Evolutionary conservation across 129 eudicot species (phyloP).

Genomic region (Chrysanthemum makinoi): DNA sequence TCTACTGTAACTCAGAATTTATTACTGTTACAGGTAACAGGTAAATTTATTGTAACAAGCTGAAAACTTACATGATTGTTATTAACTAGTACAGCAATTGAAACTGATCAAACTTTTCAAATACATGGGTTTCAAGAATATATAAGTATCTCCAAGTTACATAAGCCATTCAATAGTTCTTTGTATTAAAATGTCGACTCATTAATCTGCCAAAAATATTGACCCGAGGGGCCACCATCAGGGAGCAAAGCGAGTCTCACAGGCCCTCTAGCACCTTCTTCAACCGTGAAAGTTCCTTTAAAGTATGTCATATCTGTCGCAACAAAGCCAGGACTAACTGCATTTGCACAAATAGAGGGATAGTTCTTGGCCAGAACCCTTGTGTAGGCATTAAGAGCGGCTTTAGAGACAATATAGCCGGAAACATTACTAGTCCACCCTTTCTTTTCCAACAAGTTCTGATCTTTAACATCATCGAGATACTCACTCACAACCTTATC

Average conservation of each 20-base stretch:
- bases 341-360: constrained; percentile 33
- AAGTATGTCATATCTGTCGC: constrained; percentile 39
- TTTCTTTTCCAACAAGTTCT: constrained; percentile 30
- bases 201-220: constrained; percentile 25
- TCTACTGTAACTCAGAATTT: too few species aligned
- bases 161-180: not conserved
- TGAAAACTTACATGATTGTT: too few species aligned
- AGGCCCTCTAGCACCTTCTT: constrained; percentile 48
- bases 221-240: constrained; percentile 38
- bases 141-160: not conserved
- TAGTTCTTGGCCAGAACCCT: constrained; percentile 37
- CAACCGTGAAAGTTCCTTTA: constrained; percentile 35
- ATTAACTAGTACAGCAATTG: too few species aligned
- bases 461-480: constrained; percentile 34
- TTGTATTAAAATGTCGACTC: constrained; percentile 11
- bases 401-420: constrained; percentile 44
- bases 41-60: too few species aligned
- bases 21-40: too few species aligned
- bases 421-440: constrained; percentile 34
- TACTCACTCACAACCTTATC: constrained; percentile 41
- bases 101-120: too few species aligned
- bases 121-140: too few species aligned
- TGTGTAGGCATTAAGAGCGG: constrained; percentile 41
- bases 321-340: constrained; percentile 53
- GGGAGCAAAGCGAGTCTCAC: constrained; percentile 40